phyloP scores from a whole-genome alignment of 148 eudicot species.

The Agrostemma githago region DNA sequence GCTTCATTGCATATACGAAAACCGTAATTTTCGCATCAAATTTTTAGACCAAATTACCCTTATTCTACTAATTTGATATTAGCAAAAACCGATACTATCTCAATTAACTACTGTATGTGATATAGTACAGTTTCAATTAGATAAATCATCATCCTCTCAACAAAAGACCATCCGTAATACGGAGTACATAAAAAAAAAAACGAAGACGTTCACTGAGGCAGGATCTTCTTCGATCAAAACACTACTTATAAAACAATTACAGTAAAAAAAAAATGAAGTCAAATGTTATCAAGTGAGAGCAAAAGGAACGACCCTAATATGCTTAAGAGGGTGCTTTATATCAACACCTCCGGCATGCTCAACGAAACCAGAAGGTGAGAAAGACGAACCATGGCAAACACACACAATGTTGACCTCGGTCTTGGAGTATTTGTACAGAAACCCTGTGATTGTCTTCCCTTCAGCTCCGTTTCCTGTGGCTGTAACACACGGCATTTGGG shows the following conservation, averaged over 20 bases:
- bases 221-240: not conserved
- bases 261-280: not conserved
- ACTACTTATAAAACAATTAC: not conserved
- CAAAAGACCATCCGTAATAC: constrained; percentile 8
- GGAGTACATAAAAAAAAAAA: not conserved
- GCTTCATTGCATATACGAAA: too few species aligned
- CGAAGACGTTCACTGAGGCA: not conserved
- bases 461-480: constrained; percentile 71
- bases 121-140: constrained; percentile 17
- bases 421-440: constrained; percentile 55
- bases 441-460: constrained; percentile 61
- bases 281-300: constrained; percentile 17
- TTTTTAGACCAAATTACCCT: too few species aligned
- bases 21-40: too few species aligned
- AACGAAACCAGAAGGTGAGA: constrained; percentile 68
- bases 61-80: too few species aligned
- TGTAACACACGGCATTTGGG: constrained; percentile 70
- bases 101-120: not conserved
- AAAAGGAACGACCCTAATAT: constrained; percentile 53
- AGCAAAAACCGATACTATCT: not conserved
- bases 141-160: constrained; percentile 1
- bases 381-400: constrained; percentile 67
- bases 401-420: constrained; percentile 66
- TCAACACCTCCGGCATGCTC: constrained; percentile 81
- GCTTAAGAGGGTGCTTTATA: constrained; percentile 54